These are phyloP conservation scores for Apophysomyces variabilis DNA, from an alignment of 371 early-diverging fungal genomes.

Conservation along the genomic window DNA sequence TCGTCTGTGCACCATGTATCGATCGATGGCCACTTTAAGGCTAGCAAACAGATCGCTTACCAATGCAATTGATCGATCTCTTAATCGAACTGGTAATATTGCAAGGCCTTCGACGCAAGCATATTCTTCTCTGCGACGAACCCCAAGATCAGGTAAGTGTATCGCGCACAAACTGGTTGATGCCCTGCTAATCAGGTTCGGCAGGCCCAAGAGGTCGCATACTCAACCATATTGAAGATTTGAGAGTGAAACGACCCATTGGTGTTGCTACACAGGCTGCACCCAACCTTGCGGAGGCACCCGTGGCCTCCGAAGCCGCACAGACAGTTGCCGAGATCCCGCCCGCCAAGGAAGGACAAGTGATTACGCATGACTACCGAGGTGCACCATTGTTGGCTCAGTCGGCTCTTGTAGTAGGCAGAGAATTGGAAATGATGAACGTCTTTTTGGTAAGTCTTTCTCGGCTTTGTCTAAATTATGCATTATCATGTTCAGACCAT, in stretches of 20 bases:
- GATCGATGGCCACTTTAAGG: neutral
- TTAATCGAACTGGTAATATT: neutral
- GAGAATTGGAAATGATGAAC: constrained; percentile 88
- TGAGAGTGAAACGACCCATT: neutral
- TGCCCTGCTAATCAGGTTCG: neutral
- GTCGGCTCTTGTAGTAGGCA: constrained; percentile 70
- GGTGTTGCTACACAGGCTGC: neutral
- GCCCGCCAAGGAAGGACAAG: constrained; percentile 24
- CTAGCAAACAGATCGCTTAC: neutral
- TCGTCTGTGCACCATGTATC: neutral
- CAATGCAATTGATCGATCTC: neutral
- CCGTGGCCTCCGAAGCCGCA: constrained; percentile 22
- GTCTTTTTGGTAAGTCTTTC: constrained; percentile 56
- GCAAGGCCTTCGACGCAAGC: neutral
- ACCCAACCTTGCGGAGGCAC: constrained; percentile 8
- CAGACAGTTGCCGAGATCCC: constrained; percentile 42
- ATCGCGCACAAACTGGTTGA: neutral
- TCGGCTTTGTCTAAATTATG: neutral
- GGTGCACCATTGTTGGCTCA: constrained; percentile 57
- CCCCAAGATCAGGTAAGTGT: constrained; percentile 21
- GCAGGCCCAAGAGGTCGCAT: constrained; percentile 48
- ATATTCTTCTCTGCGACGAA: constrained; percentile 24
- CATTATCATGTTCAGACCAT: neutral
- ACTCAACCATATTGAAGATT: constrained; percentile 34
- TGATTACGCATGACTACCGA: constrained; percentile 38